Evolutionary conservation across 2,329 filamentous ascomycete species (phyloP), one percentile per base, ranked within the genome.

Genomic region (Rhynchosporium graminicola): DNA sequence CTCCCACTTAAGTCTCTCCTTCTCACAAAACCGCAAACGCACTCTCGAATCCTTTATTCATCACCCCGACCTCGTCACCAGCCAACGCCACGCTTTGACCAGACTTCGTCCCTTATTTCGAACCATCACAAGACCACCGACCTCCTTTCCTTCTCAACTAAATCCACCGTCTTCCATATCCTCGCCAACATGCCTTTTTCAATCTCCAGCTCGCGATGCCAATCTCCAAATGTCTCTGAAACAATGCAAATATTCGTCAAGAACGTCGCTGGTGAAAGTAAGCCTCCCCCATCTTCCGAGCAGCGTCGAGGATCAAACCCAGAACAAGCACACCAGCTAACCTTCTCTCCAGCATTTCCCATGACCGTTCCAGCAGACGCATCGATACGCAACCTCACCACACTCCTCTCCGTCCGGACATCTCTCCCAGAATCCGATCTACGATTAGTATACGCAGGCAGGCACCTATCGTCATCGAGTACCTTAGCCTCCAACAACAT

Each of bases 161-260:
- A 47, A 36, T 60, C 42, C 55, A 8, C 57, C 31, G 38, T 20
- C 38, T 31, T 48, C 33, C 15, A 64, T 43, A 10, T 55, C 36
- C 48, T 47, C 64, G 40, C 56, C 40, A 58, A 47, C 36, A 74
- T 74, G 72, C 62, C 56, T 63, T 69, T 68, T 46, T 69, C 71
- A 43, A 60, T 65, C 31, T 64, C 68, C 40, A 65, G 63, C 56
- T 74, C 72, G 42, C 69, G 73, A 57, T 70, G 70, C 7, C 61
- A 74, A 52, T 76, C 77, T 40, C 71, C 74, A 46, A 79, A 82
- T 62, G 71, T 75, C 55, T 78, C 80, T 59, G 78, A 82, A 57
- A 83, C 78, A 45, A 84, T 85, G 77, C 82, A 84, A 72, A 83
- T 87, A 75, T 86, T 86, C 75, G 80, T 86, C 74, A 85, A 84